Conservation (phyloP, 208 protist species). For the Leishmania martiniquensis region DNA sequence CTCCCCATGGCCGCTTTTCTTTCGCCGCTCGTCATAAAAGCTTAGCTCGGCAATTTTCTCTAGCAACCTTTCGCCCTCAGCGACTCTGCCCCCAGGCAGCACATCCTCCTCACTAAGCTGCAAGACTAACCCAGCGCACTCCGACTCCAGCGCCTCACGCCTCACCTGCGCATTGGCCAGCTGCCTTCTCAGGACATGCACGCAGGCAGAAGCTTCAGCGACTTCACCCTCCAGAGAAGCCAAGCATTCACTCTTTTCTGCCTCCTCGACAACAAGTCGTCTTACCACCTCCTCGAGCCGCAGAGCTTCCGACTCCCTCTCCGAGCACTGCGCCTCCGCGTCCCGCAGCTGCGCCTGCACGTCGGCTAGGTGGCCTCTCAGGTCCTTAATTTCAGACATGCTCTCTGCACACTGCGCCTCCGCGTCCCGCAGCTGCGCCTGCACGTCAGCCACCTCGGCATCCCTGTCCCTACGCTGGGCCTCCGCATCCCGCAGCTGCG, state of each 20-base stretch:
- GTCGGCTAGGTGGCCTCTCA: constrained; percentile 15
- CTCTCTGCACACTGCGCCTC: constrained; percentile 2
- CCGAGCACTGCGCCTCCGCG: constrained; percentile 8
- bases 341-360: background rate
- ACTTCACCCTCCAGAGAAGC: too few relatives aligned
- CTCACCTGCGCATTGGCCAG: background rate
- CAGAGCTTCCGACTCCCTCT: too few relatives aligned
- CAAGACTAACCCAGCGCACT: background rate
- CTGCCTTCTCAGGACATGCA: constrained; percentile 19
- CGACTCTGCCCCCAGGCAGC: too few relatives aligned
- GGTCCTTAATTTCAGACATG: constrained; percentile 17
- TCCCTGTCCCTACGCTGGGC: background rate
- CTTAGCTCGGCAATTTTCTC: too few relatives aligned
- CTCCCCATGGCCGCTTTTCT: background rate
- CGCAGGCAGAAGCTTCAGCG: too few relatives aligned
- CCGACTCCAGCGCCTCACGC: background rate
- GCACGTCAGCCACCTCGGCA: background rate
- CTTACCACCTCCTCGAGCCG: too few relatives aligned
- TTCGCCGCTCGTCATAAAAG: too few relatives aligned
- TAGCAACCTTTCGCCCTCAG: too few relatives aligned
- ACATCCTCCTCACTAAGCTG: background rate
- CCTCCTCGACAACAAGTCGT: too few relatives aligned
- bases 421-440: background rate
- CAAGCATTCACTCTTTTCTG: too few relatives aligned
- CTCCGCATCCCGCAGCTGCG: constrained; percentile 11